These are phyloP conservation scores for Acorus gramineus DNA, from an alignment of 106 monocot species.

Conservation along the genomic window DNA sequence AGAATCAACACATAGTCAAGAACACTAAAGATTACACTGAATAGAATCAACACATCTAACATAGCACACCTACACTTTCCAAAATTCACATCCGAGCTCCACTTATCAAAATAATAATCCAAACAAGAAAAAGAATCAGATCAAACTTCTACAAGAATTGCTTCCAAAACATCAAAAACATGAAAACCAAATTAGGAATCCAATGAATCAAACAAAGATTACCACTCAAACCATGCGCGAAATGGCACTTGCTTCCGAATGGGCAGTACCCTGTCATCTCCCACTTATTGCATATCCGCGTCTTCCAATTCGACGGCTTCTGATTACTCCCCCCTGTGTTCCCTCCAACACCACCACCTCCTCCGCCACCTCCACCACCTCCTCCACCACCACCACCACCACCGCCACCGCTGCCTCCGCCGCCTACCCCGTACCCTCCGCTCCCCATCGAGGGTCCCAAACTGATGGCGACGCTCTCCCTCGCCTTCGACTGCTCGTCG, in stretches of 20 bases:
- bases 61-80: too few relatives aligned
- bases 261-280: conserved; percentile 95
- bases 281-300: conserved; percentile 99
- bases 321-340: conserved; percentile 11
- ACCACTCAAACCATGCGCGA: conserved; percentile 94
- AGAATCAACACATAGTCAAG: too few relatives aligned
- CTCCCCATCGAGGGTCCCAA: conserved; percentile 50
- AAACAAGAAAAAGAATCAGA: too few relatives aligned
- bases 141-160: too few relatives aligned
- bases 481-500: conserved; percentile 75
- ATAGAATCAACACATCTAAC: too few relatives aligned
- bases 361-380: too few relatives aligned
- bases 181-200: neutral
- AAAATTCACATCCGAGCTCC: too few relatives aligned
- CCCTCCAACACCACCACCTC: too few relatives aligned
- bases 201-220: neutral
- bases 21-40: too few relatives aligned
- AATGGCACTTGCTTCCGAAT: conserved; percentile 97
- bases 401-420: neutral
- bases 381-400: too few relatives aligned
- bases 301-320: conserved; percentile 99
- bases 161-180: too few relatives aligned
- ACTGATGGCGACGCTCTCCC: conserved; percentile 94
- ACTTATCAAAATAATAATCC: too few relatives aligned
- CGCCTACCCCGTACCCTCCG: conserved; percentile 20